Evolutionary conservation across 192 early-diverging fungal species (phyloP), one percentile per base, ranked within the genome.

Genomic region (Geranomyces variabilis): DNA sequence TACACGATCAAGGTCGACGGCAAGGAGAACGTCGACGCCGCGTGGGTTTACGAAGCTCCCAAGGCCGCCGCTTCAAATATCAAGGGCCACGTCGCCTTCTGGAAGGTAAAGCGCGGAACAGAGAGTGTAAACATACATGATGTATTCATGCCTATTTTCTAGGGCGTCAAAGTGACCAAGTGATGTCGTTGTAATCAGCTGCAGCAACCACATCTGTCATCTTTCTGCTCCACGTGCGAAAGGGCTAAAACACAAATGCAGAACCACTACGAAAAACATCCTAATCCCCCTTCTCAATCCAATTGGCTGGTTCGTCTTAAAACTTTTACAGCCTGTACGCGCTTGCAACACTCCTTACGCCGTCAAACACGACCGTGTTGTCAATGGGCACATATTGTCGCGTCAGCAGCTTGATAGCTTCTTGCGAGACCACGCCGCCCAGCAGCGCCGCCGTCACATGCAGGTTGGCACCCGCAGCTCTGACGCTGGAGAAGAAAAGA

Each of bases 391-490:
- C 89, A 73, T 99, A 99, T 81, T 99, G 97, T 53, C 84, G 83
- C 1, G 97, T 99, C 44, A 97, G 87, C 46, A 99, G 75, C 83
- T 99, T 99, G 83, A 97, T 96, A 29, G 89, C 80, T 77, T 99
- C 97, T 70, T 99, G 97, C 14, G 93, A 85, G 21, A 90, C 92
- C 34, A 99, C 81, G 24, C 96, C 97, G 46, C 96, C 97, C 65
- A 90, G 82, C 19, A 97, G 72, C 8, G 93, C 88, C 0, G 94
- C 91, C 46, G 94, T 87, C 74, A 90, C 93, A 73, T 93, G 93
- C 14, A 96, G 84, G 67, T 96, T 90, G 31, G 84, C 75, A 30
- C 81, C 84, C 10, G 92, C 94, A 26, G 90, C 76, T 6, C 83
- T 71, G 7, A 86, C 82, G 13, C 87, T 87, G 66, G 22, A 43